phyloP scores from a whole-genome alignment of 1,284 basidiomycete genomes.

The Leccinum pallidistipes region DNA sequence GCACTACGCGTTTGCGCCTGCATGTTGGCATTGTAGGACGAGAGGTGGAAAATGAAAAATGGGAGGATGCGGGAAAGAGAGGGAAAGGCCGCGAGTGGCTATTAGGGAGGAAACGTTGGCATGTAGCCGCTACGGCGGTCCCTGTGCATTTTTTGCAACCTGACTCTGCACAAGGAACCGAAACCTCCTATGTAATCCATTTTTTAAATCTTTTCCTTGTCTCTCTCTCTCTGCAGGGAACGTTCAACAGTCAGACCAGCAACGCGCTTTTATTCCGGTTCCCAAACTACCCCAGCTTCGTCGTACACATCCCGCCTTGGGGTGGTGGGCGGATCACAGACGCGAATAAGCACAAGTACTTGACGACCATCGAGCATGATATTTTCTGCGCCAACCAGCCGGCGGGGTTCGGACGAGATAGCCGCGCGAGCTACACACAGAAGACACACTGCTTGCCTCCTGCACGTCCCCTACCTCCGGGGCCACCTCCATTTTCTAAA shows the following conservation, averaged over 20 bases:
- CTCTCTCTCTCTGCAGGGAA: neutral
- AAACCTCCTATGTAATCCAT: slow-evolving; percentile 18
- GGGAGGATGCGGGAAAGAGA: slow-evolving; percentile 37
- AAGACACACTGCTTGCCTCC: slow-evolving; percentile 1
- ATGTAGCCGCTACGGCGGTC: slow-evolving; percentile 35
- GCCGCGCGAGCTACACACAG: slow-evolving; percentile 1
- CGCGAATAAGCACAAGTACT: slow-evolving; percentile 10
- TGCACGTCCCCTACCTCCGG: slow-evolving; percentile 11
- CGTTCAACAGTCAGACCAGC: slow-evolving; percentile 7
- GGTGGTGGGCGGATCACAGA: slow-evolving; percentile 5
- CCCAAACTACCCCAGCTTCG: neutral
- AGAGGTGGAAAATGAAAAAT: slow-evolving; percentile 25
- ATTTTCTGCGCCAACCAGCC: slow-evolving; percentile 1
- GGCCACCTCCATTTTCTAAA: slow-evolving; percentile 2
- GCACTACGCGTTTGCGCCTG: slow-evolving; percentile 87
- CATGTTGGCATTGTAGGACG: slow-evolving; percentile 76
- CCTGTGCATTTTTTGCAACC: slow-evolving; percentile 39
- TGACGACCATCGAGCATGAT: slow-evolving; percentile 2
- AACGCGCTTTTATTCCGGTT: slow-evolving; percentile 11
- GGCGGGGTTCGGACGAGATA: slow-evolving; percentile 2
- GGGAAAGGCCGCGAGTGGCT: slow-evolving; percentile 40
- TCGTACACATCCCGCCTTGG: neutral
- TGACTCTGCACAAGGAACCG: slow-evolving; percentile 25
- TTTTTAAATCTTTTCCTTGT: slow-evolving; percentile 7
- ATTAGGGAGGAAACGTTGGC: slow-evolving; percentile 44